Evolutionary conservation across 805 yeast species (phyloP), one percentile per base, ranked within the genome.

Genomic region (Spathaspora hagerdaliae): DNA sequence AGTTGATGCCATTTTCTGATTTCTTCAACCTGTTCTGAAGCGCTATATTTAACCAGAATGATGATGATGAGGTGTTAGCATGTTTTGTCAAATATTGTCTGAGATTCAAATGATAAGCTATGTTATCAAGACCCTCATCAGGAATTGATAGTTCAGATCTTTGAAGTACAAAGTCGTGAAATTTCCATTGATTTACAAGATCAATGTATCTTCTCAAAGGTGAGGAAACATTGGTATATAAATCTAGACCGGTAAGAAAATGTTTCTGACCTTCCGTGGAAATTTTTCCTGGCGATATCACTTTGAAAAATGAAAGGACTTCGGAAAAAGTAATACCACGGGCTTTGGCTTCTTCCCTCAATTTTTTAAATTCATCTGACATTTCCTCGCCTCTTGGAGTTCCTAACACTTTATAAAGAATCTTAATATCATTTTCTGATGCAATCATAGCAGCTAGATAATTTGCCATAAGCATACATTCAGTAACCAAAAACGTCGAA

Each of bases 181-280:
- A 50, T 55, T 86, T 92, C 79, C 91, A 78, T 56, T 91, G 97
- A 56, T 84, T 83, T 7, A 90, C 61, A 49, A 90, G 63, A 60
- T 92, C 98, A 6, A 85, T 82, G 52, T 78, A 85, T 51, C 98
- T 71, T 60, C 98, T 74, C 51, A 94, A 69, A 2, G 99, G 98
- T 0, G 97, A 90, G 0, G 98, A 91, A 7, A 87, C 83, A 14
- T 88, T 85, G 5, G 85, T 73, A 56, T 91, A 89, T 6, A 67
- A 59, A 0, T 64, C 60, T 7, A 87, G 63, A 3, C 91, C 95
- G 27, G 89, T 63, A 19, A 41, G 45, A n/a, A 38, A 42, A 43
- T 46, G 49, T n/a, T 14, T 29, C 5, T 24, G 39, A 15, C 12
- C 32, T 11, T 29, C 12, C 32, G 3, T 9, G 12, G 32, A 29